A percentile compares a stretch with the other conserved stretches of the same genome.
Conservation (phyloP, 1,284 basidiomycete species). For the Trichosporon coremiiforme region DNA sequence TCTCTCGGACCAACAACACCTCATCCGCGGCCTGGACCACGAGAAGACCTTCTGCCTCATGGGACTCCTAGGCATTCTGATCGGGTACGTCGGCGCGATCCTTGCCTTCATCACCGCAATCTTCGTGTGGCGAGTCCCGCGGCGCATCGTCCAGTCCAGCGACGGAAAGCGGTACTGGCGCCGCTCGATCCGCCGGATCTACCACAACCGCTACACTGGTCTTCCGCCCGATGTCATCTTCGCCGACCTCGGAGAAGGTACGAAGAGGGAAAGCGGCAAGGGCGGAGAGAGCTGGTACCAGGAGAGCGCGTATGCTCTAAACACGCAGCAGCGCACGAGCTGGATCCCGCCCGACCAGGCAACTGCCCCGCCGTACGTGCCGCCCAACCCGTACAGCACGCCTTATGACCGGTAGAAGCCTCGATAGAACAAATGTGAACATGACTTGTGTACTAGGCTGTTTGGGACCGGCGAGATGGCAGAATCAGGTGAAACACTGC, state of each 20-base stretch:
- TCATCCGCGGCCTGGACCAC: background rate
- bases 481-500: background rate
- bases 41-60: background rate
- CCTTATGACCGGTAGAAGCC: background rate
- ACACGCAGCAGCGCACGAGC: constrained; percentile 7
- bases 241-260: background rate
- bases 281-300: constrained; percentile 13
- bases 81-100: background rate
- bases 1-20: background rate
- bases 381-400: background rate
- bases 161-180: constrained; percentile 3
- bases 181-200: constrained; percentile 15
- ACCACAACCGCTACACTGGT: constrained; percentile 10
- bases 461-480: background rate
- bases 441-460: background rate
- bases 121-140: constrained; percentile 4
- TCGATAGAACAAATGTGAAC: background rate
- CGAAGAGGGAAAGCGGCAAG: background rate
- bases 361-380: background rate
- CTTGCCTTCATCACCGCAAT: background rate
- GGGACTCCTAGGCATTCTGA: background rate
- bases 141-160: background rate
- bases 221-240: constrained; percentile 13
- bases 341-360: background rate
- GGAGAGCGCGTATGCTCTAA: constrained; percentile 10